A percentile compares a stretch with the other conserved stretches of the same genome.
Evolutionary conservation across 2,329 filamentous ascomycete genomes (phyloP).

Genomic region (Cadophora luteo-olivacea): DNA sequence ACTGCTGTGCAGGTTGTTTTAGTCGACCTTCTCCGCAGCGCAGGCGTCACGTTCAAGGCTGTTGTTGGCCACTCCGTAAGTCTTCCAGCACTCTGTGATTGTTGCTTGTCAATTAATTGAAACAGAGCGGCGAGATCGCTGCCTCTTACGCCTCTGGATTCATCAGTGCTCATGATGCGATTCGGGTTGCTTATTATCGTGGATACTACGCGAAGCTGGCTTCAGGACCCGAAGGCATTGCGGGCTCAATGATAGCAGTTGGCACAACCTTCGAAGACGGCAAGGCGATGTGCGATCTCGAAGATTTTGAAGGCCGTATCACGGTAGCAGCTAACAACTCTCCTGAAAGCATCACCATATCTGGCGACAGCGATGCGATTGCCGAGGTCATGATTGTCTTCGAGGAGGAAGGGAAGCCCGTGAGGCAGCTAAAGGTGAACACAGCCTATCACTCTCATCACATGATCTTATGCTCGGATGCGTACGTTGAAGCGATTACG

Average conservation of each 20-base stretch:
- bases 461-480: slow-evolving; percentile 32
- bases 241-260: background rate
- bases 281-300: slow-evolving; percentile 50
- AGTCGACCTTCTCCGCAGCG: slow-evolving; percentile 50
- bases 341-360: slow-evolving; percentile 30
- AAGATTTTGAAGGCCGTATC: slow-evolving; percentile 16
- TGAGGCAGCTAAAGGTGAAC: slow-evolving; percentile 26
- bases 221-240: background rate
- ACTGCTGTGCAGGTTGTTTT: slow-evolving; percentile 55
- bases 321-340: slow-evolving; percentile 37
- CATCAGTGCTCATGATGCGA: slow-evolving; percentile 43
- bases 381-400: slow-evolving; percentile 37
- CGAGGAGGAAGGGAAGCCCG: slow-evolving; percentile 4
- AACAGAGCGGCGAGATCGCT: slow-evolving; percentile 51
- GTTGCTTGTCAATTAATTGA: background rate
- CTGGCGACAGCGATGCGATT: slow-evolving; percentile 22
- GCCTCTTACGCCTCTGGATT: slow-evolving; percentile 52
- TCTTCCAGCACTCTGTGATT: slow-evolving; percentile 26
- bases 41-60: slow-evolving; percentile 46
- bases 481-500: slow-evolving; percentile 25
- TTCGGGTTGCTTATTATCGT: slow-evolving; percentile 53
- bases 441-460: slow-evolving; percentile 39
- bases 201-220: slow-evolving; percentile 42
- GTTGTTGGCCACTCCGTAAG: slow-evolving; percentile 52
- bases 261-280: slow-evolving; percentile 24